Percentiles rank a stretch among this genome's conserved stretches.
Conservation (phyloP, 768 basidiomycete genomes). For the Stropharia rugosoannulata region DNA sequence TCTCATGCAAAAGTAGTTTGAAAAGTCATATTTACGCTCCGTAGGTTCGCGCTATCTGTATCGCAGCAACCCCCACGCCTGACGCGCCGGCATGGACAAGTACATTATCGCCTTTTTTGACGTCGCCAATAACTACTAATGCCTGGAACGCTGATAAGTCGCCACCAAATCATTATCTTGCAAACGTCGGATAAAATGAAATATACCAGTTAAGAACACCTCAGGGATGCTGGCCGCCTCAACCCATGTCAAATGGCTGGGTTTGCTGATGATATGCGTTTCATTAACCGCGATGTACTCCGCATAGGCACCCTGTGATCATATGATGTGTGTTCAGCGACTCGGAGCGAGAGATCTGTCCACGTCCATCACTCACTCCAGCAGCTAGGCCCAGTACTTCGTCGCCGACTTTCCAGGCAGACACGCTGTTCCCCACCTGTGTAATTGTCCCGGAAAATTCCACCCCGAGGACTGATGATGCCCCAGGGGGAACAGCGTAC, state of each 20-base stretch:
- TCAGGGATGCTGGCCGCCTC: slow-evolving; percentile 91
- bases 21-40: slow-evolving; percentile 57
- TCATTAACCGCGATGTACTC: slow-evolving; percentile 74
- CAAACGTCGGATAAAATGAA: background rate
- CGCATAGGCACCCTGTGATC: slow-evolving; percentile 80
- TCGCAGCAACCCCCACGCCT: slow-evolving; percentile 86
- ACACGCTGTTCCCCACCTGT: slow-evolving; percentile 49
- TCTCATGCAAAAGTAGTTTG: background rate
- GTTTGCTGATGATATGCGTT: slow-evolving; percentile 73
- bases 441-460: slow-evolving; percentile 78
- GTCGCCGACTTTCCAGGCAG: slow-evolving; percentile 59
- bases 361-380: slow-evolving; percentile 57
- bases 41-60: slow-evolving; percentile 76
- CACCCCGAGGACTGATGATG: slow-evolving; percentile 76
- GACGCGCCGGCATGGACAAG: slow-evolving; percentile 91
- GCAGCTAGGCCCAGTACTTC: slow-evolving; percentile 78
- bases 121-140: slow-evolving; percentile 59
- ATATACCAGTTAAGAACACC: slow-evolving; percentile 79
- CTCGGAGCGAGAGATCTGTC: slow-evolving; percentile 1
- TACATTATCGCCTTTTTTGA: slow-evolving; percentile 71
- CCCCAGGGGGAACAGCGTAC: slow-evolving; percentile 81
- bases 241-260: slow-evolving; percentile 69
- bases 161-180: background rate
- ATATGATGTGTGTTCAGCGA: background rate
- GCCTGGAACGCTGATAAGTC: slow-evolving; percentile 43